Base-by-base conservation (phyloP, 1,139 yeast species). In the Williopsis jadinii region DNA sequence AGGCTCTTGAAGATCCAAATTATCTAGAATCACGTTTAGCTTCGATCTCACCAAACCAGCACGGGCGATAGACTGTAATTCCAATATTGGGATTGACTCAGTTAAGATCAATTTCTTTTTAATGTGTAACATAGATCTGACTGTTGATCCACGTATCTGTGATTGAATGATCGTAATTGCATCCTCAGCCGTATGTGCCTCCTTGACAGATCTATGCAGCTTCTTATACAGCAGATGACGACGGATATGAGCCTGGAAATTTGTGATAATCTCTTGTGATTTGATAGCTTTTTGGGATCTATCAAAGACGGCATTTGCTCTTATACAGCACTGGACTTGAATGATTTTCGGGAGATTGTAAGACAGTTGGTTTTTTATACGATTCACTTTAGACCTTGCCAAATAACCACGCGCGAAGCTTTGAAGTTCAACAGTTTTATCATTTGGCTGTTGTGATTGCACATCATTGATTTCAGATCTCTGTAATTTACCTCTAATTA, bases 21-120 rank as follows among this genome's bases (percentile, higher is more conserved):
- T 45, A 43, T 48, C 54, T 34, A 50, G 30, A 2, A 48, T 41
- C 8, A 27, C 15, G 30, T 43, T 50, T 39, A 77, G 56, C 30
- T 61, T 64, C 3, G 68, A 64, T 50, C 86, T 65, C 1, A 69
- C 50, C 3, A 70, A 52, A 1, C 73, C 78, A 28, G 81, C 85
- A 46, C 84, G 67, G 2, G 70, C 66, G 44, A 73, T 64, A 32
- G 77, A 64, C 53, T 80, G 86, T 2, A 78, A 56, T 27, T 69
- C 75, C 1, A 38, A 11, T 1, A 54, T 11, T 1, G 8, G 6
- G 1, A 11, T 2, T 11, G 33, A 14, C 27, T 53, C 53, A n/a
- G 46, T 38, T 14, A 46, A 45, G 19, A 53, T 27, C 2, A 42
- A 36, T 9, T 38, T 30, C 9, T 48, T 35, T 33, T 54, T 51